These are phyloP conservation scores for Puccinia coronata DNA, from an alignment of 1,284 basidiomycete genomes.

Conservation along the genomic window DNA sequence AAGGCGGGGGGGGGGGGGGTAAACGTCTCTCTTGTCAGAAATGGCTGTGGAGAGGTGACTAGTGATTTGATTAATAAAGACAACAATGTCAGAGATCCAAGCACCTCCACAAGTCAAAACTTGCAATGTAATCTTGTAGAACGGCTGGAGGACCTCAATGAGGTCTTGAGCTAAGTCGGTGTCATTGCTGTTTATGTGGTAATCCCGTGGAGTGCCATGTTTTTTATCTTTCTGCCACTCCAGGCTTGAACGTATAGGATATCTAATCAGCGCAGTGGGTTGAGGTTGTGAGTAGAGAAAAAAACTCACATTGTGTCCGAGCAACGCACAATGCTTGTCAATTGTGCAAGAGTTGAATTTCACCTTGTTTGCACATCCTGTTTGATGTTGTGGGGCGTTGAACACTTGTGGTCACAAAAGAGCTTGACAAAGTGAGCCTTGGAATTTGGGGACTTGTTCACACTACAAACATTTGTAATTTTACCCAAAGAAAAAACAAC, in stretches of 20 bases:
- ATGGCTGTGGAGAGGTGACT: neutral
- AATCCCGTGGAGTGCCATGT: neutral
- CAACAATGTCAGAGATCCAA: neutral
- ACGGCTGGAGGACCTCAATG: neutral
- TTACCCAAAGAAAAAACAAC: too few relatives aligned
- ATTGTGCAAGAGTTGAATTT: neutral
- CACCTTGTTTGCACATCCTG: neutral
- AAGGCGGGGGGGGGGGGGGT: neutral
- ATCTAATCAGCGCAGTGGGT: neutral
- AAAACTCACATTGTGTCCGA: neutral
- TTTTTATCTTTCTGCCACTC: constrained; percentile 15
- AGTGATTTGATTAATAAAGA: constrained; percentile 19
- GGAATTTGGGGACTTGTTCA: neutral
- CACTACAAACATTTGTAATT: too few relatives aligned
- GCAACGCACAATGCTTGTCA: neutral
- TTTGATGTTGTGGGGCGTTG: neutral
- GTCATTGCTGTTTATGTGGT: constrained; percentile 1
- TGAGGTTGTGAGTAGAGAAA: neutral
- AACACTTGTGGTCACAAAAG: neutral
- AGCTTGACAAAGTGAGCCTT: neutral
- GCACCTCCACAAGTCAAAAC: neutral
- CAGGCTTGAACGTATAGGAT: neutral
- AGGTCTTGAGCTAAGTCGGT: neutral
- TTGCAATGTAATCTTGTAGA: neutral
- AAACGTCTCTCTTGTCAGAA: neutral